These are phyloP conservation scores for Microbotryum violaceum DNA, from an alignment of 1,284 basidiomycete genomes.

Conservation along the genomic window DNA sequence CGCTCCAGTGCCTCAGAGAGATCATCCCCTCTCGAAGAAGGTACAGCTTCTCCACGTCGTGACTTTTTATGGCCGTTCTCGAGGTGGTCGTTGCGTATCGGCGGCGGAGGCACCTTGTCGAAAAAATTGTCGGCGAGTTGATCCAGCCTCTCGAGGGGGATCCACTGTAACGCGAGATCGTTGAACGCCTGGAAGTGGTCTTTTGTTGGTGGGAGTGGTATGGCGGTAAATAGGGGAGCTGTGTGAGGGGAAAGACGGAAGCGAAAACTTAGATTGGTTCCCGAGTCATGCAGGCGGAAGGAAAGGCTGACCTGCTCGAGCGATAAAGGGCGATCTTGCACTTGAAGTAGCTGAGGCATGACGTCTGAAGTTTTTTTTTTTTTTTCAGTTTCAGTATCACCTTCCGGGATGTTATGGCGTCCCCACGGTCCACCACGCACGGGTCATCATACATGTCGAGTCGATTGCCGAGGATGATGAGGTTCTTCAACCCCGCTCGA, in stretches of 20 bases:
- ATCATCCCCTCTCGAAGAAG: too few species aligned
- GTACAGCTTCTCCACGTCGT: too few species aligned
- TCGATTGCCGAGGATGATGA: constrained; percentile 31
- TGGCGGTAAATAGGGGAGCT: constrained; percentile 20
- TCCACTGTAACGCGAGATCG: constrained; percentile 29
- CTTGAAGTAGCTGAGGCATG: constrained; percentile 8
- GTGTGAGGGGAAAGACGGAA: too few species aligned
- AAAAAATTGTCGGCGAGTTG: too few species aligned
- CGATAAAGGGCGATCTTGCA: constrained; percentile 10
- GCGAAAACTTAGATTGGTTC: too few species aligned
- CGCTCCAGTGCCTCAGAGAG: too few species aligned
- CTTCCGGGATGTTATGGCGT: neutral
- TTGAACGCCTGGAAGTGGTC: constrained; percentile 30
- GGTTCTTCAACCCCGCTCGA: neutral
- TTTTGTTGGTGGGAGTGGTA: constrained; percentile 15
- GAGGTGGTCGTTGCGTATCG: too few species aligned
- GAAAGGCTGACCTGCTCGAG: constrained; percentile 7
- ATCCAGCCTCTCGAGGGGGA: neutral
- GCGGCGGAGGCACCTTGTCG: too few species aligned
- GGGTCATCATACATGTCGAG: constrained; percentile 33
- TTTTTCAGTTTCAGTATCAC: neutral
- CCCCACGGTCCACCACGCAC: constrained; percentile 2
- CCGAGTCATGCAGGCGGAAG: neutral
- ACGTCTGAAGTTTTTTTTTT: too few species aligned
- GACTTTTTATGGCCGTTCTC: too few species aligned